These are phyloP conservation scores for Pleurotus citrinopileatus DNA, from an alignment of 768 basidiomycete genomes.

Conservation along the genomic window DNA sequence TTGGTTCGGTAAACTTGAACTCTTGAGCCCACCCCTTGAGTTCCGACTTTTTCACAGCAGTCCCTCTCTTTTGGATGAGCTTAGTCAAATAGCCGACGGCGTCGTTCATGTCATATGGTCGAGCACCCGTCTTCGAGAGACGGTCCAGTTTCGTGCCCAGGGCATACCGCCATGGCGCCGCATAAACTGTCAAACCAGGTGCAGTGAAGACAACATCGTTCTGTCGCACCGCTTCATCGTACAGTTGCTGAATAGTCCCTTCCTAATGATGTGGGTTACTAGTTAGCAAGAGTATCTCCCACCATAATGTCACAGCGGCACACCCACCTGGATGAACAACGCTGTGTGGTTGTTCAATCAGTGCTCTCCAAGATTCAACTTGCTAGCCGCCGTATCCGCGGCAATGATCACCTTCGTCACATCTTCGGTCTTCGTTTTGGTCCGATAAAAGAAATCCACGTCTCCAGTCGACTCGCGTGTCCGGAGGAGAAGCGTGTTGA, in stretches of 20 bases:
- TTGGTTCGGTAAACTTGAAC: background rate
- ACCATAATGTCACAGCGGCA: background rate
- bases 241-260: background rate
- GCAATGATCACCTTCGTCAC: background rate
- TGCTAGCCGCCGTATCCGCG: background rate
- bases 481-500: background rate
- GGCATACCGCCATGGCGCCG: constrained; percentile 15
- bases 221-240: constrained; percentile 11
- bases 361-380: background rate
- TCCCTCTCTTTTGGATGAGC: constrained; percentile 1
- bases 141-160: constrained; percentile 14
- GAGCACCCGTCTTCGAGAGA: constrained; percentile 3
- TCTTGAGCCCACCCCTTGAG: background rate
- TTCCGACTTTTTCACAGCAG: background rate
- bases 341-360: constrained; percentile 9
- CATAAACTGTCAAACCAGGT: constrained; percentile 14
- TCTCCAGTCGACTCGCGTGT: background rate
- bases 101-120: constrained; percentile 14
- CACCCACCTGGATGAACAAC: constrained; percentile 1
- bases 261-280: constrained; percentile 3
- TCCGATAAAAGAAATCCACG: background rate
- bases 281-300: too few species aligned
- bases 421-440: background rate
- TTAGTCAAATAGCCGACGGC: constrained; percentile 12
- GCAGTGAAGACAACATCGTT: constrained; percentile 13